phyloP scores from a whole-genome alignment of 1,139 yeast genomes.

The Protomyces inundatus region DNA sequence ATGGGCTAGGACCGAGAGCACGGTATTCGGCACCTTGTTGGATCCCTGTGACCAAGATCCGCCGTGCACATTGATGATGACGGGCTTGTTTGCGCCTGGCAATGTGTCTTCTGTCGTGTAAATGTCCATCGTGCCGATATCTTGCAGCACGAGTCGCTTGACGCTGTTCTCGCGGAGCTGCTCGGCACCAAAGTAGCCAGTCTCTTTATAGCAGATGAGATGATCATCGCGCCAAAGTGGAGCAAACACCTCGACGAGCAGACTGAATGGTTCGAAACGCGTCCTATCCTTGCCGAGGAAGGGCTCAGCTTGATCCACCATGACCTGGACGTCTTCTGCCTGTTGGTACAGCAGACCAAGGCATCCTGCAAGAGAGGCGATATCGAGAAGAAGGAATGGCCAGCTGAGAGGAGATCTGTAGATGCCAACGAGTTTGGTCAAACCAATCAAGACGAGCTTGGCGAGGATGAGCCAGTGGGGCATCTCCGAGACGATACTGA shows the following conservation, averaged over 20 bases:
- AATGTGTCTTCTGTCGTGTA: neutral
- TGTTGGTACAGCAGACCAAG: neutral
- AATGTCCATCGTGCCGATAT: conserved; percentile 4
- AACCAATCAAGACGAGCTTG: neutral
- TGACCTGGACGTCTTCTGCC: neutral
- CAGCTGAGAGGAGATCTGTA: conserved; percentile 1
- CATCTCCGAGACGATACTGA: conserved; percentile 1
- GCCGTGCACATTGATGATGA: conserved; percentile 18
- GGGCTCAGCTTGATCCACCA: neutral
- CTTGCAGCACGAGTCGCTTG: neutral
- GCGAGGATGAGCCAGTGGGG: conserved; percentile 12
- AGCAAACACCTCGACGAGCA: neutral
- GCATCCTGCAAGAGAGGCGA: conserved; percentile 1
- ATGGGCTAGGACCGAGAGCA: conserved; percentile 4
- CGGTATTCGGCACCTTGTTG: conserved; percentile 12
- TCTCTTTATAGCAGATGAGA: neutral
- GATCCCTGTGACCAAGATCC: conserved; percentile 14
- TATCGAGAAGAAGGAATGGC: conserved; percentile 9
- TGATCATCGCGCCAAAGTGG: conserved; percentile 1
- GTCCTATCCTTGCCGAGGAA: neutral
- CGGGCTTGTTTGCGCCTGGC: conserved; percentile 2
- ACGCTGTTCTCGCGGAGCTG: neutral
- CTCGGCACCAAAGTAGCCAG: conserved; percentile 1
- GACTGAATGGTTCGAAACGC: neutral
- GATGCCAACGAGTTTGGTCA: neutral